These are phyloP conservation scores for Solanum rostratum DNA, from an alignment of 257 asterid species.

Conservation along the genomic window DNA sequence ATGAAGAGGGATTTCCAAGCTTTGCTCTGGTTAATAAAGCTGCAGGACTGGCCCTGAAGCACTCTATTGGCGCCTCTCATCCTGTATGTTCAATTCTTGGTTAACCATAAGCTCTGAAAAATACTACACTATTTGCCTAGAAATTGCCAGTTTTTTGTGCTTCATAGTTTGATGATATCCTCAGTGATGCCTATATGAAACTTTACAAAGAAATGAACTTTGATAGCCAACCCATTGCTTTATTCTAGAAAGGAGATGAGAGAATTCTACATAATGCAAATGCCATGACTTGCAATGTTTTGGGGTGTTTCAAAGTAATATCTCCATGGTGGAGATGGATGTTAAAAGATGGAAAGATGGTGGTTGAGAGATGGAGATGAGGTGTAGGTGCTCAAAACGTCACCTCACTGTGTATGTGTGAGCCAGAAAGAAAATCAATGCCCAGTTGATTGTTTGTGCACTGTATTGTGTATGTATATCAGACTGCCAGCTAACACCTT, in stretches of 20 bases:
- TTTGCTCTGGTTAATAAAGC: slow-evolving; percentile 66
- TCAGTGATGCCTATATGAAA: neutral
- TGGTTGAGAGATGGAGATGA: neutral
- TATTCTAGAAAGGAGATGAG: neutral
- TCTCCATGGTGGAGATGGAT: neutral
- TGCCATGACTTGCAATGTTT: neutral
- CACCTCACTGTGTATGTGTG: neutral
- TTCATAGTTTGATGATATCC: neutral
- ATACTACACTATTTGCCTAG: neutral
- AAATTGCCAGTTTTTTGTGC: neutral
- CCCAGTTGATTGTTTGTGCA: neutral
- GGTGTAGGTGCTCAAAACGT: too few relatives aligned
- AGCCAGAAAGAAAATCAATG: neutral
- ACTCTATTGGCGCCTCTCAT: slow-evolving; percentile 42
- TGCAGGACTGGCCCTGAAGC: slow-evolving; percentile 61
- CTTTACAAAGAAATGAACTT: neutral
- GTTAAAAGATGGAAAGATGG: neutral
- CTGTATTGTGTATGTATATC: neutral
- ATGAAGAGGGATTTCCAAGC: slow-evolving; percentile 66
- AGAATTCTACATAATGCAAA: neutral
- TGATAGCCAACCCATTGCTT: neutral
- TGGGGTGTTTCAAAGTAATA: neutral
- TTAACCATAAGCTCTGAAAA: neutral
- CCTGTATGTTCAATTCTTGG: slow-evolving; percentile 17
- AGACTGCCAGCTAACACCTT: neutral